phyloP scores from a whole-genome alignment of 2,329 filamentous ascomycete species.

The Aspergillus sp. region DNA sequence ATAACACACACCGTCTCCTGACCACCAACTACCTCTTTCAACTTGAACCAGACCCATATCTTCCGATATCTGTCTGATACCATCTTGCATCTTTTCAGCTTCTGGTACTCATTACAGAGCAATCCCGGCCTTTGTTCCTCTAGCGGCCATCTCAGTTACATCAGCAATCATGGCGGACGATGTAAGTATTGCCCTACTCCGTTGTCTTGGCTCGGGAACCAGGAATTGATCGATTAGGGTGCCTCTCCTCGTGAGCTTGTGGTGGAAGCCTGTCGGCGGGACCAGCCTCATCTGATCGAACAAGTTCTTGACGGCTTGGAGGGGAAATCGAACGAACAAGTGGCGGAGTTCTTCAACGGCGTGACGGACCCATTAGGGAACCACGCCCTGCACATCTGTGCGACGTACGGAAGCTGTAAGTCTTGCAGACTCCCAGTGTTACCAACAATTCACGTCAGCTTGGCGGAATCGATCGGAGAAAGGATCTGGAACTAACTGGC shows the following conservation, averaged over 20 bases:
- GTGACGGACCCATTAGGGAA: constrained; percentile 85
- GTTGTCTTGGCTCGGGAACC: constrained; percentile 1
- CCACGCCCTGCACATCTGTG: constrained; percentile 85
- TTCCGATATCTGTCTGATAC: not conserved
- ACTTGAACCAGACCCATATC: not conserved
- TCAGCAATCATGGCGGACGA: constrained; percentile 43
- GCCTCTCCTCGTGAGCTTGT: constrained; percentile 82
- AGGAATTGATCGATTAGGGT: constrained; percentile 56
- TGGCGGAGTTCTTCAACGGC: constrained; percentile 78
- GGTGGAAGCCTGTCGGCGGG: constrained; percentile 87
- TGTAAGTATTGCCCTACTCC: constrained; percentile 27
- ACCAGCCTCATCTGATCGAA: constrained; percentile 82
- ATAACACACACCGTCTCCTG: constrained; percentile 16
- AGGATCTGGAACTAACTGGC: not conserved
- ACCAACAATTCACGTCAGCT: too few relatives aligned
- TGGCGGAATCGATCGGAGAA: not conserved
- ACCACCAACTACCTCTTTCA: not conserved
- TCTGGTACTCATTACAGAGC: not conserved
- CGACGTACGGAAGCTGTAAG: constrained; percentile 80
- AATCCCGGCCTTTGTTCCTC: not conserved
- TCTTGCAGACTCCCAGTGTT: constrained; percentile 15
- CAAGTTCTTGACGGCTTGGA: constrained; percentile 67
- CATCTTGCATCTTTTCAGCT: not conserved
- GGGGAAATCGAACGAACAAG: constrained; percentile 59
- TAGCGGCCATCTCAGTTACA: not conserved